Evolutionary conservation across 192 early-diverging fungal species (phyloP).

Genomic region (Linnemannia elongata): DNA sequence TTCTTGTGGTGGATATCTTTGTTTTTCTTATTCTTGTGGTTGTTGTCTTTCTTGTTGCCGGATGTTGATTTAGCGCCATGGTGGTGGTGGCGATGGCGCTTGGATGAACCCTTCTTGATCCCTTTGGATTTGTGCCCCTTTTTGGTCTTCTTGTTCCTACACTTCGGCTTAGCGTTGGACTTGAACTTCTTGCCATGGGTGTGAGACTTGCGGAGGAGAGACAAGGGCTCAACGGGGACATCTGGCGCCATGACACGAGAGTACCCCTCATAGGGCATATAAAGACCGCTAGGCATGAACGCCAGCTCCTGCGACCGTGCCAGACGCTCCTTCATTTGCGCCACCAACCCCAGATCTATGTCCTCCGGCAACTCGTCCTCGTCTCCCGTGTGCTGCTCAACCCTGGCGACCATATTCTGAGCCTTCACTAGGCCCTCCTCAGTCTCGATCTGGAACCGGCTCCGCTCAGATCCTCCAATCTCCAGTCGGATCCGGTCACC

Average conservation of each 20-base stretch:
- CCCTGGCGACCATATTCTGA: background rate
- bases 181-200: background rate
- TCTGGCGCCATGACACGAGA: constrained; percentile 19
- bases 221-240: background rate
- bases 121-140: background rate
- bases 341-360: constrained; percentile 6
- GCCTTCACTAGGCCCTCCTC: constrained; percentile 4
- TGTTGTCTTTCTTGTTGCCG: background rate
- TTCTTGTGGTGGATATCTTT: background rate
- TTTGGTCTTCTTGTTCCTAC: background rate
- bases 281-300: constrained; percentile 46
- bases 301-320: constrained; percentile 32
- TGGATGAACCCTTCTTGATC: background rate
- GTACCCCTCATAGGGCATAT: constrained; percentile 49
- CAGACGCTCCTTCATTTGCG: constrained; percentile 18
- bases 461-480: constrained; percentile 23
- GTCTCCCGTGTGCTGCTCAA: background rate
- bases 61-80: background rate
- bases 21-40: background rate
- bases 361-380: background rate
- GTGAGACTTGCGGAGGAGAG: constrained; percentile 8
- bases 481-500: constrained; percentile 26
- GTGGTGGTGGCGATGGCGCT: background rate
- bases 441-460: constrained; percentile 40
- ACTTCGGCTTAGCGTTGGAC: background rate